phyloP scores from a whole-genome alignment of 345 rosid species.

The Pistacia integerrima region DNA sequence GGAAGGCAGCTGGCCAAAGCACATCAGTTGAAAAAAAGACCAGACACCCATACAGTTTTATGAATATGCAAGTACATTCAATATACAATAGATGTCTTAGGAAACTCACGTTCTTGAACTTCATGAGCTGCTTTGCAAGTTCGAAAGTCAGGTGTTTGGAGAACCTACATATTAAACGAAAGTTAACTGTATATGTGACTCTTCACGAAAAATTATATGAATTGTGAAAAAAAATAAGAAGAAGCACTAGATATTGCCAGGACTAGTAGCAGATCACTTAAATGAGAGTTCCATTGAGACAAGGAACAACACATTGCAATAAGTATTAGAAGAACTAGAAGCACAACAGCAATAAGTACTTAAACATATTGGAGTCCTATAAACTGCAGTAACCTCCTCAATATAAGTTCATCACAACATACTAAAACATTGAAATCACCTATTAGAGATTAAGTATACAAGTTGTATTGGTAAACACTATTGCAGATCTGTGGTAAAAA shows the following conservation, averaged over 20 bases:
- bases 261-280: background rate
- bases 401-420: background rate
- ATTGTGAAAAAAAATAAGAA: background rate
- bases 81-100: background rate
- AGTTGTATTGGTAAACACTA: background rate
- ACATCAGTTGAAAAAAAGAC: background rate
- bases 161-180: slow-evolving; percentile 18
- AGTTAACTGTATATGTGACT: background rate
- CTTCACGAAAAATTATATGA: background rate
- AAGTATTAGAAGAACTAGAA: background rate
- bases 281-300: background rate
- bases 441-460: background rate
- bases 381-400: background rate
- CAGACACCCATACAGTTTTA: background rate
- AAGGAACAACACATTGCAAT: background rate
- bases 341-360: background rate
- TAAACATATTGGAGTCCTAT: background rate
- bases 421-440: background rate
- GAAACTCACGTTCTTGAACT: slow-evolving; percentile 24
- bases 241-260: background rate
- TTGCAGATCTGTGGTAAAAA: background rate
- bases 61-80: background rate
- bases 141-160: slow-evolving; percentile 27
- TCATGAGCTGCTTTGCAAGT: slow-evolving; percentile 28
- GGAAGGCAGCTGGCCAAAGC: background rate